Conservation (phyloP, 441 rosid species). For the Erodium chrysanthum region DNA sequence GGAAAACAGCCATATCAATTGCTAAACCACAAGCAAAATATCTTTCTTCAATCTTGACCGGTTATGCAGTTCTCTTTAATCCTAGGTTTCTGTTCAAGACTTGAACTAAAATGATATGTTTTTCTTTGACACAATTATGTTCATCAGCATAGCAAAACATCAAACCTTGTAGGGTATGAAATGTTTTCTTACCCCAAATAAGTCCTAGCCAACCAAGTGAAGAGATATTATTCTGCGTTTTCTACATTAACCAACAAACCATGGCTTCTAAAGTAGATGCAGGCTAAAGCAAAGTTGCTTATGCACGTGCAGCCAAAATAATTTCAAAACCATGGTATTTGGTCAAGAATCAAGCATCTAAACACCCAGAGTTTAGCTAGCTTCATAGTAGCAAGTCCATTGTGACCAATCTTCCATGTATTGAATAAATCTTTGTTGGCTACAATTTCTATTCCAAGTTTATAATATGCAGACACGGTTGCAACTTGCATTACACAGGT, state of each 20-base stretch:
- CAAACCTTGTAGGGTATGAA: background rate
- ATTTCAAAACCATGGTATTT: background rate
- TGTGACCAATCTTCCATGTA: background rate
- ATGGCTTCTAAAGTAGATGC: background rate
- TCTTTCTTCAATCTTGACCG: background rate
- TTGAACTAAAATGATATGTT: background rate
- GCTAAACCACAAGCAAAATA: background rate
- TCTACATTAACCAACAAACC: conserved; percentile 1
- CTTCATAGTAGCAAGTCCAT: background rate
- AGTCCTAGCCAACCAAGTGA: background rate
- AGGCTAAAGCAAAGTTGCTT: background rate
- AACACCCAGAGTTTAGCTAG: background rate
- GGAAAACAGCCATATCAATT: background rate
- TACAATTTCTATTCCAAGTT: background rate
- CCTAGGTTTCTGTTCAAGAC: background rate
- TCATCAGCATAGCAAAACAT: background rate
- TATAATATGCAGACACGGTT: background rate
- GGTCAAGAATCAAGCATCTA: background rate
- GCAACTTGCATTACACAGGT: background rate
- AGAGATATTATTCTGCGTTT: background rate
- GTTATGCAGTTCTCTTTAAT: background rate
- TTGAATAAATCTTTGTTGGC: background rate
- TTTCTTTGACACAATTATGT: background rate
- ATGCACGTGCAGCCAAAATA: background rate
- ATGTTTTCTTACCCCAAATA: background rate